Base-by-base conservation (phyloP, 176 grass and related monocot species). In the Oryza brachyantha region DNA sequence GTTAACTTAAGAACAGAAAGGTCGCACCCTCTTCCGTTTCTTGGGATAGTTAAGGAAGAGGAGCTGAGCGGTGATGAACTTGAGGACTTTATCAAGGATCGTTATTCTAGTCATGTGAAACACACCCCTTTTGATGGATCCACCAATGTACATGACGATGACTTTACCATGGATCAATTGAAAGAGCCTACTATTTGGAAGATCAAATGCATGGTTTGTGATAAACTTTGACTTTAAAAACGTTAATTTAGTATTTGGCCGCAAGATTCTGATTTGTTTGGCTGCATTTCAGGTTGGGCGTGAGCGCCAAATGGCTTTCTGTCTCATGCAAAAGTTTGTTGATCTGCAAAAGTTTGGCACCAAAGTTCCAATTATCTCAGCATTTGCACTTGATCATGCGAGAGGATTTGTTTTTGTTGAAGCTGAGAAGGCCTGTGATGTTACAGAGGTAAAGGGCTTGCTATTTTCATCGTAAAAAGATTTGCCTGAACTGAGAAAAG, bases 251-350 rank as follows among this genome's bases (percentile, higher is more conserved):
- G 24, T n/a, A 73, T 57, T 45, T 64, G 35, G 25, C 63, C 26
- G 34, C 40, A 59, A 60, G 31, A 10, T 43, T n/a, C 64, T 83
- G 38, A 68, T 72, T 71, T 87, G 34, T 61, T 72, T 75, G 76
- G 61, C 21, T 87, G 25, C 41, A 58, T 86, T 85, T 17, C 83
- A 99, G 96, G 78, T 91, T 86, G 96, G 96, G 43, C 87, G 85
- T 59, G 96, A 99, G 74, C 84, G 78, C 32, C 92, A 99, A 80
- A 82, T 99, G 80, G 87, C 71, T 60, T 99, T 99, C 68, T 95
- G 96, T 75, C 87, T 99, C 77, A 99, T 99, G 92, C 92, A 99
- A 43, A 99, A 99, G 63, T 99, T 85, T 81, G 78, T 94, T 81
- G 88, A 99, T 27, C 72, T 95, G 62, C 17, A 85, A 35, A 87